phyloP scores from a whole-genome alignment of 768 basidiomycete genomes.

The Coprinellus micaceus region DNA sequence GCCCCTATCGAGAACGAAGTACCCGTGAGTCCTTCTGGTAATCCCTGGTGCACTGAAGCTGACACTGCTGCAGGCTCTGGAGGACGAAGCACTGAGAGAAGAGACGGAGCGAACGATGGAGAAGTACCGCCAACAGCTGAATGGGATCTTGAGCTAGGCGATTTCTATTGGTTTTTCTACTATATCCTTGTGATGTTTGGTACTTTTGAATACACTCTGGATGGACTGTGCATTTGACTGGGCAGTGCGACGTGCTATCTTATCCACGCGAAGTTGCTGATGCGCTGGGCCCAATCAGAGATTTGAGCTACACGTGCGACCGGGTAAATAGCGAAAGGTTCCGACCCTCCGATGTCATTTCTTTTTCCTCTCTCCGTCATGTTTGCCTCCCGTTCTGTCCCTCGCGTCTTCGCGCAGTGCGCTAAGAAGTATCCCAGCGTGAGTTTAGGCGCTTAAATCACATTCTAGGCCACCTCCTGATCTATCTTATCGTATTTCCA shows the following conservation, averaged over 20 bases:
- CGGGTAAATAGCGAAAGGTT: conserved; percentile 7
- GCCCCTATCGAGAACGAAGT: conserved; percentile 67
- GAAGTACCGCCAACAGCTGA: conserved; percentile 83
- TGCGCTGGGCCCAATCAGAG: not conserved
- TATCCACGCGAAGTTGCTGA: not conserved
- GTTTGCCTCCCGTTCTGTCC: conserved; percentile 57
- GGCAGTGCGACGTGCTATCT: conserved; percentile 7
- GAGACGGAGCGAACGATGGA: conserved; percentile 88
- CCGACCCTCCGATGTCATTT: conserved; percentile 20
- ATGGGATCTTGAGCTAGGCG: conserved; percentile 61
- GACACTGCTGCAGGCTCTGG: conserved; percentile 40
- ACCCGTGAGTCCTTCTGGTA: conserved; percentile 54
- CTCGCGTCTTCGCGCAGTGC: conserved; percentile 48
- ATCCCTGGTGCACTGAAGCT: conserved; percentile 8
- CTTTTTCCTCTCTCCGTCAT: conserved; percentile 37
- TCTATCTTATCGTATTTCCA: conserved; percentile 35
- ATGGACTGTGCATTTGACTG: not conserved
- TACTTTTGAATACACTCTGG: not conserved
- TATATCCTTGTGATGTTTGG: not conserved
- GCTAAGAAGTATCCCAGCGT: conserved; percentile 50
- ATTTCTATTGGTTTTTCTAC: too few species aligned
- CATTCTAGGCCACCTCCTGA: conserved; percentile 11
- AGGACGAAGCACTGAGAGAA: conserved; percentile 69
- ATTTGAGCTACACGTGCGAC: conserved; percentile 10
- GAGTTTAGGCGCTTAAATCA: conserved; percentile 15